Evolutionary conservation across 2,329 filamentous ascomycete species (phyloP).

Genomic region (Fusarium lateritium): DNA sequence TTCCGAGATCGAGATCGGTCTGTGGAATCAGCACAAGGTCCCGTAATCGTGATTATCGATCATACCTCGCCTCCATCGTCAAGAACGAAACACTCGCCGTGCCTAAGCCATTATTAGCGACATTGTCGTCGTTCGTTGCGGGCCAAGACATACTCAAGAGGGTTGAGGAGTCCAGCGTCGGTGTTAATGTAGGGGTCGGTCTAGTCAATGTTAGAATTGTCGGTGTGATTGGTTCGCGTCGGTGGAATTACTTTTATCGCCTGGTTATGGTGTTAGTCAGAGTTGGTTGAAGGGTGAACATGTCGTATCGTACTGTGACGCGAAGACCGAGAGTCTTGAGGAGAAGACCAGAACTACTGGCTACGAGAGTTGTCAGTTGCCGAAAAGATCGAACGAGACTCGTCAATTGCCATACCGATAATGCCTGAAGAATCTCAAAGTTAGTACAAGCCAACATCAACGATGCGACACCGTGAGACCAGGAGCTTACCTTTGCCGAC

Average conservation of each 20-base stretch:
- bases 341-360: slow-evolving; percentile 71
- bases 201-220: slow-evolving; percentile 53
- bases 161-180: slow-evolving; percentile 51
- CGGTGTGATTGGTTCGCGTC: not conserved
- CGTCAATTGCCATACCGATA: slow-evolving; percentile 24
- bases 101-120: slow-evolving; percentile 62
- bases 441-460: slow-evolving; percentile 19
- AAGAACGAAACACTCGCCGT: slow-evolving; percentile 92
- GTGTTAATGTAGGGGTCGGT: slow-evolving; percentile 67
- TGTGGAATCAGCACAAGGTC: slow-evolving; percentile 44
- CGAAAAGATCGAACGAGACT: not conserved
- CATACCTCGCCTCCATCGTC: slow-evolving; percentile 69
- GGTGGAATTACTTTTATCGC: slow-evolving; percentile 40
- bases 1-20: slow-evolving; percentile 69
- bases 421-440: slow-evolving; percentile 18
- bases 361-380: slow-evolving; percentile 26
- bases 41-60: not conserved
- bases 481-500: slow-evolving; percentile 38
- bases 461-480: not conserved
- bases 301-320: slow-evolving; percentile 62
- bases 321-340: slow-evolving; percentile 86
- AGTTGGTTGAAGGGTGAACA: not conserved
- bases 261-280: slow-evolving; percentile 29
- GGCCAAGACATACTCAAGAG: slow-evolving; percentile 50
- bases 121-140: not conserved